These are phyloP conservation scores for Aphanomyces astaci DNA, from an alignment of 352 stramenopile species.

Conservation along the genomic window DNA sequence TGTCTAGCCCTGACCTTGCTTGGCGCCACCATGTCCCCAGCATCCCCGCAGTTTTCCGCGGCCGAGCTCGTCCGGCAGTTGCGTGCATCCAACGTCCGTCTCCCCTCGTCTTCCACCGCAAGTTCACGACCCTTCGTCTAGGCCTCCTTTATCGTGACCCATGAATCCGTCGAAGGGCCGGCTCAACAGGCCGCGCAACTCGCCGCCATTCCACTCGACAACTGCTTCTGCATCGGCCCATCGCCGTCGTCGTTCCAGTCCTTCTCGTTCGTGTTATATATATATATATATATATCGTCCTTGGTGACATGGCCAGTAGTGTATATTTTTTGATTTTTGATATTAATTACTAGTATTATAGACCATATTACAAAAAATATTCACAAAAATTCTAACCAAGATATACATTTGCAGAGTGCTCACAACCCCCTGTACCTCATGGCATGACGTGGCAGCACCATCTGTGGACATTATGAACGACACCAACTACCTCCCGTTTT, in stretches of 20 bases:
- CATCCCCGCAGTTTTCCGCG: constrained; percentile 44
- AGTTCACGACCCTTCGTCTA: not conserved
- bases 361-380: too few species aligned
- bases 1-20: too few species aligned
- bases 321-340: too few species aligned
- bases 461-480: constrained; percentile 9
- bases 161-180: not conserved
- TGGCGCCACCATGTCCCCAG: too few species aligned
- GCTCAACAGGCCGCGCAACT: not conserved
- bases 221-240: not conserved
- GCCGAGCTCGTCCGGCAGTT: constrained; percentile 35
- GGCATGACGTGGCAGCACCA: constrained; percentile 13
- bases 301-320: too few species aligned
- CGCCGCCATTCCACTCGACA: not conserved
- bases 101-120: not conserved
- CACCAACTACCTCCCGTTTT: constrained; percentile 80
- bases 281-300: too few species aligned
- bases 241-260: not conserved
- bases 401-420: not conserved
- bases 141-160: constrained; percentile 1
- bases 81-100: constrained; percentile 28
- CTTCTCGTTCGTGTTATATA: not conserved
- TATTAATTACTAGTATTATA: too few species aligned
- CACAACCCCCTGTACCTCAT: constrained; percentile 21
- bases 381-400: too few species aligned